Base-by-base conservation (phyloP, 1,284 basidiomycete genomes). In the Athelia sp. region DNA sequence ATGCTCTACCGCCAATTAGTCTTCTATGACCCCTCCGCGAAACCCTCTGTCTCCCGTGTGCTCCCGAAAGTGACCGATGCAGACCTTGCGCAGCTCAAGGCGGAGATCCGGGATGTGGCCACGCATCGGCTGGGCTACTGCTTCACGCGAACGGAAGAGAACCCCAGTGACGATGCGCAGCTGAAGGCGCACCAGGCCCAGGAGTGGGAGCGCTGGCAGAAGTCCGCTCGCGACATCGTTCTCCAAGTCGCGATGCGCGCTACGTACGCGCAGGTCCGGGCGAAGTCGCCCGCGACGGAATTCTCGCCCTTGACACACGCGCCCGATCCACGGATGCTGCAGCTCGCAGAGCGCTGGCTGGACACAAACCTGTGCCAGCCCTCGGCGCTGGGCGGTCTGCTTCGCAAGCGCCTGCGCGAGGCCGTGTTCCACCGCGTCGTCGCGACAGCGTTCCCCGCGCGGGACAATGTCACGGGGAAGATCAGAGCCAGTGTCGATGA, bases 1-100 rank as follows among this genome's bases (percentile, higher is more conserved):
- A 72, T 93, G 61, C 80, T 93, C 26, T 92, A 84, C 65, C 81
- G 89, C 45, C 89, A 92, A 62, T 79, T 87, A 55, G 67, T 81
- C 29, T 73, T 76, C 56, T 76, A 77, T 44, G 67, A 72, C 48
- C 57, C 64, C 45, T 56, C 62, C 35, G 56, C 68, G 49, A 15
- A 57, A 19, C 24, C 56, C 13, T 50, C 54, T 54, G 11, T 45
- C 26, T 23, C 57, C 14, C 65, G 57, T 52, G 62, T 56, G 56
- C 58, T 52, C 34, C 60, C 61, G 47, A 70, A 63, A 58, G 64
- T 71, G 50, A 71, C 69, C 40, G 68, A 75, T 22, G 68, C 69
- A 38, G 79, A 84, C 35, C 63, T 90, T 53, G 62, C 78, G 52
- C 72, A 70, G 55, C 68, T 90, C 44, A 90, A 91, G 69, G 74